Conservation (phyloP, 345 rosid genomes). For the Citrus mangshanensis region DNA sequence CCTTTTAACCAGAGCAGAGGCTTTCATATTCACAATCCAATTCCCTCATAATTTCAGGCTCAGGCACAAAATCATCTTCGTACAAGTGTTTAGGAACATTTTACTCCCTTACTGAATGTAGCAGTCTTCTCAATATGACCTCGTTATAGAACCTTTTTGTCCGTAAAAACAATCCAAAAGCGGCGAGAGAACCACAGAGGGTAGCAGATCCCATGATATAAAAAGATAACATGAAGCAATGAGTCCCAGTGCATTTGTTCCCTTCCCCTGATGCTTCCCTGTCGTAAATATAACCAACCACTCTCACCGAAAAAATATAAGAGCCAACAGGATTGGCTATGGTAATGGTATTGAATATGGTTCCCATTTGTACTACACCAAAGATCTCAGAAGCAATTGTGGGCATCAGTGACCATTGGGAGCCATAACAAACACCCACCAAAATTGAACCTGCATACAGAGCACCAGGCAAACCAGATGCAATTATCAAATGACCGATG, state of each 20-base stretch:
- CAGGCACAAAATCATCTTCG: neutral
- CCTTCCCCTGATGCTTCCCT: conserved; percentile 32
- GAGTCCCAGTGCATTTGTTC: conserved; percentile 33
- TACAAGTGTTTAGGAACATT: neutral
- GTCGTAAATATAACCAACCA: conserved; percentile 50
- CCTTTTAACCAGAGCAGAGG: neutral
- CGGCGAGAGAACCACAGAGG: conserved; percentile 39
- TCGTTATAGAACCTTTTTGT: conserved; percentile 33
- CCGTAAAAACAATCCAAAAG: conserved; percentile 35
- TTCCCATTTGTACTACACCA: conserved; percentile 46
- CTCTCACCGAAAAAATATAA: conserved; percentile 45
- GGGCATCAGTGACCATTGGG: conserved; percentile 58
- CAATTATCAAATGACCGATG: conserved; percentile 42
- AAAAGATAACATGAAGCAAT: conserved; percentile 49
- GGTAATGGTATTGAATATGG: conserved; percentile 49
- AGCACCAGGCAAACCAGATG: conserved; percentile 44
- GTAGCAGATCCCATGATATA: conserved; percentile 43
- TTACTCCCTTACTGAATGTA: conserved; percentile 11
- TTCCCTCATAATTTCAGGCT: too few relatives aligned
- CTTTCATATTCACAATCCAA: neutral
- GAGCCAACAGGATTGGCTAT: conserved; percentile 56
- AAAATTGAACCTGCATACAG: conserved; percentile 41
- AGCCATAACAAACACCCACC: conserved; percentile 53
- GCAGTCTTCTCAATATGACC: conserved; percentile 30
- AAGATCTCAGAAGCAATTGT: conserved; percentile 50